Conservation (phyloP, 345 rosid genomes). For the Camelina hispida region DNA sequence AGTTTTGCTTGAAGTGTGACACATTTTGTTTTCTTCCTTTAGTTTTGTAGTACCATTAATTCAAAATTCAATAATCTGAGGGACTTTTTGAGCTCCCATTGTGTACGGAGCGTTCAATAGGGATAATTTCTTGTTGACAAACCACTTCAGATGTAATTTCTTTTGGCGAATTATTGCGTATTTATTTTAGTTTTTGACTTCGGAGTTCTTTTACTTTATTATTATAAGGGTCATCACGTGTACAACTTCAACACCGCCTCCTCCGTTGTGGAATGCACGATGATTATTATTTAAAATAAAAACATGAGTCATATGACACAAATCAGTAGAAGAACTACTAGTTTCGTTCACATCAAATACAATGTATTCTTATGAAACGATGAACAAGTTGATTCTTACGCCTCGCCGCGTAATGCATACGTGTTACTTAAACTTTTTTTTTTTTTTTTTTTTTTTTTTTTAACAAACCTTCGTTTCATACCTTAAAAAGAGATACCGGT, state of each 20-base stretch:
- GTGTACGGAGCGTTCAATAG: background rate
- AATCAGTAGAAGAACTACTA: no score
- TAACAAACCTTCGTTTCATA: no score
- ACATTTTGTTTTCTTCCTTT: background rate
- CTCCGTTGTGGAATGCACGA: slow-evolving; percentile 22
- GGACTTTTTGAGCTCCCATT: slow-evolving; percentile 12
- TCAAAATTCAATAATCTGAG: background rate
- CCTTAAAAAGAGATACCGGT: no score
- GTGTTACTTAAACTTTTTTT: no score
- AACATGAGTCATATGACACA: background rate
- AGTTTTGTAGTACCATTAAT: background rate
- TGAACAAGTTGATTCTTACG: background rate
- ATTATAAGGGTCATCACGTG: background rate
- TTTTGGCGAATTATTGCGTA: background rate
- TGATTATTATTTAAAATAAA: background rate
- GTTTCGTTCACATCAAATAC: no score
- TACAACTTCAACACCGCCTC: background rate
- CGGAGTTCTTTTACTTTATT: no score
- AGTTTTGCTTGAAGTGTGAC: background rate
- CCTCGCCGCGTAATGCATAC: background rate
- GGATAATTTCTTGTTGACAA: background rate
- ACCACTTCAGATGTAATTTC: background rate
- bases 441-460: no score
- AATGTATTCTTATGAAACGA: background rate
- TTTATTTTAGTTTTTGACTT: background rate